Base-by-base conservation (phyloP, 768 basidiomycete genomes). In the Pleurotus sapidus region DNA sequence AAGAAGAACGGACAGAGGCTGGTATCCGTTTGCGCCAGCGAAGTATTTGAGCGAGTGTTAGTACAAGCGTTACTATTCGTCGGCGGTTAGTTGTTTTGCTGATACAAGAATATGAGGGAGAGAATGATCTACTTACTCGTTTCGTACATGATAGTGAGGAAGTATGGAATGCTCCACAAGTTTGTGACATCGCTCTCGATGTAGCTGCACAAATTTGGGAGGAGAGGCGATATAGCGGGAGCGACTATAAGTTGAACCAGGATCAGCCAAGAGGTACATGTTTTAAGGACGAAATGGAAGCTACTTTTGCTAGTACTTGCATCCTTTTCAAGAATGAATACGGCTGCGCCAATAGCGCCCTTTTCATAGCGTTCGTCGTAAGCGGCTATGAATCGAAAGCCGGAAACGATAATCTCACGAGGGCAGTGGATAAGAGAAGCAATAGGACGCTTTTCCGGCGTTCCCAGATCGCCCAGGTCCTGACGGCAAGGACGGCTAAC, bases 121-220 rank as follows among this genome's bases (percentile, higher is more conserved):
- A 17, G 24, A 40, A 46, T 23, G 14, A 20, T 34, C 17, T 20
- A 30, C 59, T 7, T 30, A 65, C 64, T 56, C 18, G 48, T 55
- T 63, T 62, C 61, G 25, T 63, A 64, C 25, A 64, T 34, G 47
- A 62, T 61, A 12, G 61, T 59, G 12, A 64, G 40, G 40, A 59
- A 46, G 45, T 62, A 62, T 4, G 63, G 63, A 8, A 59, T 56
- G 14, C 58, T 49, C 34, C 58, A 64, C 7, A 49, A 48, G 46
- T 55, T 23, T 4, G 39, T 46, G 6, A 64, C 58, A n/a, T 57
- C 46, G 40, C 62, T 63, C 6, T 57, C 55, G 15, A 55, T 59
- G 15, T 55, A 50, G n/a, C 61, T 46, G 20, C 51, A 54, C 9
- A 40, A 8, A 24, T 54, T 20, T 2, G 51, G 51, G 1, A 54